A percentile compares a stretch with the other conserved stretches of the same genome.
Conservation (phyloP, 768 basidiomycete species). For the Hysterangium stoloniferum region DNA sequence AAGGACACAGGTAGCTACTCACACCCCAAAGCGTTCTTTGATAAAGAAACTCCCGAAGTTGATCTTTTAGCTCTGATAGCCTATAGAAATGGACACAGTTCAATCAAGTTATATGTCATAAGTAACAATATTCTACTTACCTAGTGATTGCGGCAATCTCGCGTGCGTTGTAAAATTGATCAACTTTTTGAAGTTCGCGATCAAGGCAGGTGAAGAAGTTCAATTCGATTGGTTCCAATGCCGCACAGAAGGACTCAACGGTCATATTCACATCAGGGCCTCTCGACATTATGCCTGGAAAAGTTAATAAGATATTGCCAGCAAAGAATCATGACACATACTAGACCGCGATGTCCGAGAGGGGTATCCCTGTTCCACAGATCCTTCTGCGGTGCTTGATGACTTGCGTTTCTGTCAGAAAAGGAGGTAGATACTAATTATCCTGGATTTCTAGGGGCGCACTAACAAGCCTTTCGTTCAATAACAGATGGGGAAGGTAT, state of each 20-base stretch:
- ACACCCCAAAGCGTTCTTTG: slow-evolving; percentile 60
- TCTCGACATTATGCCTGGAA: too few relatives aligned
- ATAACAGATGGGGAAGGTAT: too few relatives aligned
- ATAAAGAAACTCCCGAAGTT: slow-evolving; percentile 66
- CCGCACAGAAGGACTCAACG: slow-evolving; percentile 34
- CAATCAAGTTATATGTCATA: slow-evolving; percentile 12
- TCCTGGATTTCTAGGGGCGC: too few relatives aligned
- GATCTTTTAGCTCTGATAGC: slow-evolving; percentile 42
- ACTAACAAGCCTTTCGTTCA: too few relatives aligned
- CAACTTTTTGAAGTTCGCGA: slow-evolving; percentile 75
- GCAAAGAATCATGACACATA: too few relatives aligned
- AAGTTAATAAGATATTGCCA: too few relatives aligned
- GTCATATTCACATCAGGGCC: too few relatives aligned
- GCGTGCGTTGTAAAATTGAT: slow-evolving; percentile 68
- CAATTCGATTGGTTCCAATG: slow-evolving; percentile 51
- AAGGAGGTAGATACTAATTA: too few relatives aligned
- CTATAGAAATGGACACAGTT: slow-evolving; percentile 10
- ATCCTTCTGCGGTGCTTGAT: too few relatives aligned
- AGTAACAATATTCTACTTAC: slow-evolving; percentile 13
- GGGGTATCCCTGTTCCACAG: too few relatives aligned
- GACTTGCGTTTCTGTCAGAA: too few relatives aligned
- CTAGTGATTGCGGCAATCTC: slow-evolving; percentile 44
- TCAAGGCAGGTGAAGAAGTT: slow-evolving; percentile 77
- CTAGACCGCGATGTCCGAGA: too few relatives aligned
- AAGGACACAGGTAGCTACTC: slow-evolving; percentile 14